Evolutionary conservation across 805 yeast genomes (phyloP), one percentile per base, ranked within the genome.

Genomic region (Clavispora asparagi): DNA sequence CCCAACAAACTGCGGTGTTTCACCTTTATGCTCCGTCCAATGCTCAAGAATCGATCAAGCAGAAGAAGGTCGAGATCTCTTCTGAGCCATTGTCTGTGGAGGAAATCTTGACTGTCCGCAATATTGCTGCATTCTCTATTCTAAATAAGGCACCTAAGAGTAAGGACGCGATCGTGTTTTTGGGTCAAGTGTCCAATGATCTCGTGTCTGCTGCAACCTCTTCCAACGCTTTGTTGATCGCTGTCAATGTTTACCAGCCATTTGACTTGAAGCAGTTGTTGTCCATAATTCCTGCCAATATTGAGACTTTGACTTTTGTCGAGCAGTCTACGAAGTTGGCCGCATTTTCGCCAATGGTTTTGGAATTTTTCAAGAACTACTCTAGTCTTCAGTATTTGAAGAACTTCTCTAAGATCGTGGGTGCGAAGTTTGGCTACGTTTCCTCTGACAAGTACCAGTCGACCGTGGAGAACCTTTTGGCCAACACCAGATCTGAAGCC

Each of bases 201-300:
- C 67, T 83, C 40, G 56, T 74, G 5, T 52, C 63, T 10, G 71
- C 74, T n/a, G 65, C 68, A 26, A 56, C 62, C 19, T 56, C 64
- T 30, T 64, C 69, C 30, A 60, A 64, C 38, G 69, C 72, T 16
- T 77, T 82, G 37, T 60, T 85, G 29, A 64, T 86, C 39, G 67
- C 79, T 8, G 71, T 87, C 40, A 79, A 84, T 36, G 78, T 79
- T 29, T 85, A 85, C 70, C 79, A 88, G 58, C 96, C 97, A 3
- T 86, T 90, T 70, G 67, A 75, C 48, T 70, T 82, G 42, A 61
- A 69, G n/a, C 62, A 70, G 13, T 68, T 88, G 27, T 67, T 79
- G 42, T 53, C 67, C 1, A 57, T 68, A 2, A 62, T 86, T 37
- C 91, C 92, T 26, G 50, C 73, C 2, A 63, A 81, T 8, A 78